Base-by-base conservation (phyloP, 2,329 filamentous ascomycete genomes). In the Ophiostoma ips region DNA sequence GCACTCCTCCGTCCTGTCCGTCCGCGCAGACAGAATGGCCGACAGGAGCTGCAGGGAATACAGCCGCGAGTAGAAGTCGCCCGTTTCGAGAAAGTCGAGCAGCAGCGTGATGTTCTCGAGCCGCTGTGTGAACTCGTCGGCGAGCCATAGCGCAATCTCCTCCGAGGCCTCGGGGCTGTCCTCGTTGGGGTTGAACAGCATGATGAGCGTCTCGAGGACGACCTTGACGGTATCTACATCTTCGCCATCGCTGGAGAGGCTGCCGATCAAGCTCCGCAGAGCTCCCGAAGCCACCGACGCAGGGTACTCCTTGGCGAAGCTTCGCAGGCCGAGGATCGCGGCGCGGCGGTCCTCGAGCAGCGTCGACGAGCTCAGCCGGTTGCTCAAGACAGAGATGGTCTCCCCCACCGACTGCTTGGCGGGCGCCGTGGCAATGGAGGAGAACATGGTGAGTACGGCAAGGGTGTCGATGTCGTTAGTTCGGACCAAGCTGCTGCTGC, bases 181-280 rank as follows among this genome's bases (percentile, higher is more conserved):
- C 58, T 76, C 71, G 58, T 81, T 81, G 37, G 79, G 79, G 55
- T 67, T 80, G 64, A 96, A 96, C 37, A 98, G 80, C 81, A 94
- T 90, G 63, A 96, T 72, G 59, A 98, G 71, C 41, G 94, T 98
- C 75, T 98, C 92, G 56, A 98, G 73, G 54, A 95, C 85, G 51
- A 94, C 80, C 68, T 95, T 94, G 63, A 94, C 84, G 5, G 94
- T 98, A 65, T 98, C 92, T 52, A 95, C 84, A 73, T 98, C 92
- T 63, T 94, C 87, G 53, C 79, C 80, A 75, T 98, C 92, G 62
- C 87, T 88, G 57, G 79, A 79, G 49, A 98, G 69, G 59, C 85
- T 87, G 12, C 78, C 80, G 57, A 98, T 96, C 51, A 98, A 73
- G 51, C 85, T 87, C 55, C 90, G 78, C 45, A 98, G 70, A n/a